Evolutionary conservation across 2,329 filamentous ascomycete species (phyloP), one percentile per base, ranked within the genome.

Genomic region (Aspergillus carbonarius): DNA sequence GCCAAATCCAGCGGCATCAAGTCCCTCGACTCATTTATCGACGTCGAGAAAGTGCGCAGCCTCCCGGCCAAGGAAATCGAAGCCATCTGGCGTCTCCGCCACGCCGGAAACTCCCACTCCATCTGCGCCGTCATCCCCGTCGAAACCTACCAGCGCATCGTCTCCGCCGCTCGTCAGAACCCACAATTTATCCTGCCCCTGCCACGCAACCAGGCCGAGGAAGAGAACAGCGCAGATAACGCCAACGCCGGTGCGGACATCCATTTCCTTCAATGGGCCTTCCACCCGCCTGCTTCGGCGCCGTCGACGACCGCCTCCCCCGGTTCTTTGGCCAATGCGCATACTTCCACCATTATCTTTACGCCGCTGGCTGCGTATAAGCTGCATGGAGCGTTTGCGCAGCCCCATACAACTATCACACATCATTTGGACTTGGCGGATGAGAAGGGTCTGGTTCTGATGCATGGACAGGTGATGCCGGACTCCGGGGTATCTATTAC

Each of bases 241-340:
- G 60, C 72, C 63, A 44, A 67, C 57, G 58, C 68, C 49, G 91
- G 91, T 53, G 91, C 92, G 48, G 95, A 98, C 76, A 92, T 99
- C 47, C 95, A 99, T 77, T 96, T 96, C 75, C 78, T 99, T 62
- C 93, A 99, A 77, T 99, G 96, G 92, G 90, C 90, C 0, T 97
- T 96, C 76, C 93, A 96, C 60, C 83, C 87, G 0, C 80, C 82
- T 2, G 77, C 82, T 1, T 70, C 68, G 18, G 61, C 67, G 5
- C 64, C 69, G 1, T 59, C 65, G 17, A 50, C 64, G 5, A 60
- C 65, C 12, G 55, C 57, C 5, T 56, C 69, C 1, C 60, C 67
- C 3, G 61, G 54, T 4, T 59, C 65, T 4, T 84, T 78, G 32
- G 78, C 76, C 20, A 79, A 79, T 57, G 83, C 82, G 17, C 78